A percentile compares a stretch with the other conserved stretches of the same genome.
These are phyloP conservation scores for Allium cepa DNA, from an alignment of 106 monocot genomes.

Conservation along the genomic window DNA sequence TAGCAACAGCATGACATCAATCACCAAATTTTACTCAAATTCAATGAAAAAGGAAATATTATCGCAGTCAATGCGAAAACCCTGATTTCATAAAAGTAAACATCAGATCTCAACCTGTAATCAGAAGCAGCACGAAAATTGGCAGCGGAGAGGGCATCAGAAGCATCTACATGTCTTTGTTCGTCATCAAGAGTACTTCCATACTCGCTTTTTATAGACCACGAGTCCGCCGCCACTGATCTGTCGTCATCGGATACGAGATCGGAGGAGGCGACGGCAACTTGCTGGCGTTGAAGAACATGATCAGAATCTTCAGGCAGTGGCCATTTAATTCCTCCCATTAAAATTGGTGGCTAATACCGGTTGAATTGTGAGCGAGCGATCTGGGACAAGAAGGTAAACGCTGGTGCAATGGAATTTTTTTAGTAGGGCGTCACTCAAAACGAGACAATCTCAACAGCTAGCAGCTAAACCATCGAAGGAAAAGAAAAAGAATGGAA, in stretches of 20 bases:
- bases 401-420: too few relatives aligned
- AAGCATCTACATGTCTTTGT: conserved; percentile 75
- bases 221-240: conserved; percentile 91
- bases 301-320: conserved; percentile 45
- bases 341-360: not conserved
- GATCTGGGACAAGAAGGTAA: not conserved
- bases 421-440: too few relatives aligned
- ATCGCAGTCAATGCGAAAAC: not conserved
- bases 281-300: conserved; percentile 7
- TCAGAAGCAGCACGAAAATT: conserved; percentile 69
- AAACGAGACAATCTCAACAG: too few relatives aligned
- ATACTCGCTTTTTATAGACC: conserved; percentile 98
- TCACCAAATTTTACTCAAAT: too few relatives aligned
- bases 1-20: too few relatives aligned
- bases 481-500: too few relatives aligned
- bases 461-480: too few relatives aligned
- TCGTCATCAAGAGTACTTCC: conserved; percentile 93
- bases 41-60: too few relatives aligned
- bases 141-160: conserved; percentile 51
- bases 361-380: not conserved
- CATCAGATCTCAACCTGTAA: conserved; percentile 39
- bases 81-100: not conserved
- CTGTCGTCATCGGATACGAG: conserved; percentile 90
- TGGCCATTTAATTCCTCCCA: conserved; percentile 49
- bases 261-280: conserved; percentile 22